These are phyloP conservation scores for Verticillium dahliae DNA, from an alignment of 2,329 filamentous ascomycete species.

Conservation along the genomic window DNA sequence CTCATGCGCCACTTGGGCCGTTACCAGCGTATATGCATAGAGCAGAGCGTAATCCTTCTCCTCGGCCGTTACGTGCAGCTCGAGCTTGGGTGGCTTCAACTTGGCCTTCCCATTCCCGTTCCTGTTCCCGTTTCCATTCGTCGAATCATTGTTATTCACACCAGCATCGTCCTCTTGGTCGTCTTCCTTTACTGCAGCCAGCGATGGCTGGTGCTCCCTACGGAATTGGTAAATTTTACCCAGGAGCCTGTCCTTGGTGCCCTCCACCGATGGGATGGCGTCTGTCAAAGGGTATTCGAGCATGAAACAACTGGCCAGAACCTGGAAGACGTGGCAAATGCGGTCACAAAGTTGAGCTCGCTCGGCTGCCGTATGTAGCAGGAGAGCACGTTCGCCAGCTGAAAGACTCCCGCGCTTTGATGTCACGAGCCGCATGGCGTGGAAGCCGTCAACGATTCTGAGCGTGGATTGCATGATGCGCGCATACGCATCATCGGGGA, in stretches of 20 bases:
- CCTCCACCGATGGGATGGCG: slow-evolving; percentile 75
- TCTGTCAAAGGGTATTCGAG: slow-evolving; percentile 90
- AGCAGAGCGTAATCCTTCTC: slow-evolving; percentile 84
- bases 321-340: slow-evolving; percentile 81
- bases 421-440: slow-evolving; percentile 92
- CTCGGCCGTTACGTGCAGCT: slow-evolving; percentile 36
- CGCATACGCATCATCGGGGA: slow-evolving; percentile 66
- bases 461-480: slow-evolving; percentile 74
- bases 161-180: slow-evolving; percentile 21
- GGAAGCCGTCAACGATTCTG: slow-evolving; percentile 85
- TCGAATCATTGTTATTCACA: slow-evolving; percentile 9
- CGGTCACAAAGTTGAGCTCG: slow-evolving; percentile 75
- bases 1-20: slow-evolving; percentile 60
- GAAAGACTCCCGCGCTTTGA: slow-evolving; percentile 70
- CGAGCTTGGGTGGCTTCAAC: slow-evolving; percentile 13
- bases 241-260: slow-evolving; percentile 74
- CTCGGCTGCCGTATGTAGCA: slow-evolving; percentile 74
- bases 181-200: slow-evolving; percentile 34
- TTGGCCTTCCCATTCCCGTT: slow-evolving; percentile 6
- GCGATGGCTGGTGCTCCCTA: slow-evolving; percentile 49
- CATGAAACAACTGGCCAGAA: slow-evolving; percentile 89
- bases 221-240: slow-evolving; percentile 85
- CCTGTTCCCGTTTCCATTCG: slow-evolving; percentile 2
- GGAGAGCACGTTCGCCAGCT: slow-evolving; percentile 72
- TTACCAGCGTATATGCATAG: slow-evolving; percentile 79